Evolutionary conservation across 305 asterid genomes (phyloP).

Genomic region (Solanum chacoense): DNA sequence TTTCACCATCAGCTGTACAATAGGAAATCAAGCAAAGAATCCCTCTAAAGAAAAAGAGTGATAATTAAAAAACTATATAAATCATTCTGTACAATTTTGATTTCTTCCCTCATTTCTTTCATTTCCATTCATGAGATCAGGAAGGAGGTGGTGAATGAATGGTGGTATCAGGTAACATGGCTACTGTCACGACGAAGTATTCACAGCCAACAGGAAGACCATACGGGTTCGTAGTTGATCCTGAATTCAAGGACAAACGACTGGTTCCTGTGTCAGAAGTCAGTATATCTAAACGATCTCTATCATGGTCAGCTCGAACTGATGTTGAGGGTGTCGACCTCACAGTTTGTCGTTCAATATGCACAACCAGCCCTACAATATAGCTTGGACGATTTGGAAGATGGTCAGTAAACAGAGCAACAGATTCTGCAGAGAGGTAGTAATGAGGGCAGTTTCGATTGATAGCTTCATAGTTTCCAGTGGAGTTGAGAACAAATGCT

Average conservation of each 20-base stretch:
- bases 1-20: constrained; percentile 35
- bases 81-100: constrained; percentile 1
- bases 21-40: constrained; percentile 11
- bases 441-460: constrained; percentile 62
- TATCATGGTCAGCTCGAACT: constrained; percentile 20
- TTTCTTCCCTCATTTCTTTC: constrained; percentile 85
- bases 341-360: constrained; percentile 63
- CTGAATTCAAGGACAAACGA: constrained; percentile 30
- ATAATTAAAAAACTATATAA: neutral
- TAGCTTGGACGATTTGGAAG: constrained; percentile 62
- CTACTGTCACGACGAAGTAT: constrained; percentile 83
- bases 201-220: constrained; percentile 83
- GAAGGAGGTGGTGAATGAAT: constrained; percentile 74
- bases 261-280: constrained; percentile 36
- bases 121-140: constrained; percentile 74
- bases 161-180: constrained; percentile 83
- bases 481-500: constrained; percentile 74
- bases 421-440: constrained; percentile 84
- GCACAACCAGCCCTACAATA: constrained; percentile 87
- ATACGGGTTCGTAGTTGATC: constrained; percentile 43
- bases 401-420: constrained; percentile 66
- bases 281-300: constrained; percentile 29
- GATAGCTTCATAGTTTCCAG: constrained; percentile 77
- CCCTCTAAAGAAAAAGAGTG: neutral
- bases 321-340: constrained; percentile 34